Percentiles rank a stretch among this genome's conserved stretches.
These are phyloP conservation scores for Dactylorhiza incarnata DNA, from an alignment of 106 monocot genomes.

Conservation along the genomic window DNA sequence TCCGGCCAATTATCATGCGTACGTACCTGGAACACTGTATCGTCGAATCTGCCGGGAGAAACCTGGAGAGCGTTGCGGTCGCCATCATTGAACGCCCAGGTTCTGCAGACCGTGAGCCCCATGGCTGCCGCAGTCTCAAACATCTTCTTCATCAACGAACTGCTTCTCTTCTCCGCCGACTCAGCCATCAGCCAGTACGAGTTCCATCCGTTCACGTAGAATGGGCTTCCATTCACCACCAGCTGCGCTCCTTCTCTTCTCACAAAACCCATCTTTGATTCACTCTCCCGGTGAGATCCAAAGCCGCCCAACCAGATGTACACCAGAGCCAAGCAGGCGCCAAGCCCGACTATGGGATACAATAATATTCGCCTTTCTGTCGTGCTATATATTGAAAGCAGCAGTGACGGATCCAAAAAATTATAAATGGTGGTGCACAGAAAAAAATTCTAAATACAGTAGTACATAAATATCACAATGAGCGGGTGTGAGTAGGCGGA, in stretches of 20 bases:
- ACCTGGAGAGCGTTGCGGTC: conserved; percentile 12
- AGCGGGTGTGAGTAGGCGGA: too few species aligned
- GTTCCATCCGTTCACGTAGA: conserved; percentile 19
- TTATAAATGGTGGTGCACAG: too few species aligned
- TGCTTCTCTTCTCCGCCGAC: neutral
- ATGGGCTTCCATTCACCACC: conserved; percentile 7
- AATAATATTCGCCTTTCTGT: too few species aligned
- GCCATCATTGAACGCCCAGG: conserved; percentile 24
- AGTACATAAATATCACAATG: neutral
- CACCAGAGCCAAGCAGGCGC: neutral
- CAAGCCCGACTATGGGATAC: neutral
- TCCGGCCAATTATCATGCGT: too few species aligned
- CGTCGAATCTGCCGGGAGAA: conserved; percentile 12
- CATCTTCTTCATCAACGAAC: neutral
- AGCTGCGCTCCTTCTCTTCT: conserved; percentile 9
- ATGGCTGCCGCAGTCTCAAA: conserved; percentile 1
- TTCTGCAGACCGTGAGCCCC: conserved; percentile 12
- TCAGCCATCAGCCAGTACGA: conserved; percentile 14
- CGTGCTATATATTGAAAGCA: neutral
- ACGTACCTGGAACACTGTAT: conserved; percentile 17
- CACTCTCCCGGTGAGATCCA: neutral
- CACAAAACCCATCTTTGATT: neutral
- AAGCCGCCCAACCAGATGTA: neutral
- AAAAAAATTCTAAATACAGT: neutral
- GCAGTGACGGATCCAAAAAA: neutral